Evolutionary conservation across 2,329 filamentous ascomycete genomes (phyloP), one percentile per base, ranked within the genome.

Genomic region (Exophiala sideris): DNA sequence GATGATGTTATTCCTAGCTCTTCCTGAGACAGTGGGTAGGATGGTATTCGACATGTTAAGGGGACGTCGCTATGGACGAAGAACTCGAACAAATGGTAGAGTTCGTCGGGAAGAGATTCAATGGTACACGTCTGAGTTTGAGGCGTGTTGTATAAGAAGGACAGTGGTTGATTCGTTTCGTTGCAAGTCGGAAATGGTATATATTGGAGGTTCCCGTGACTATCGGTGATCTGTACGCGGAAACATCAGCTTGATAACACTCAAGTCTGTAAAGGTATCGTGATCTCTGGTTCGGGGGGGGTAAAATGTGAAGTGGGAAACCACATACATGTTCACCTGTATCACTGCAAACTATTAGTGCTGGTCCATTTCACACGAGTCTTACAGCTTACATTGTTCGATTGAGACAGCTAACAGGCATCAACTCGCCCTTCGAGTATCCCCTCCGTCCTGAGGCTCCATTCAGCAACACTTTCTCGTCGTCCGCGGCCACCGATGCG

Each of bases 1-100:
- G 57, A 65, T 52, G 52, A 60, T 21, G 44, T 50, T 32, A 58
- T 56, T n/a, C 49, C 56, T 35, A 50, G 35, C 24, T 49, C 48
- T 44, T 57, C 50, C 34, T 58, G 48, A 1, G 73, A 67, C 1
- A 83, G 73, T 0, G 92, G 92, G 6, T 87, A 85, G 0, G 89
- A 83, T 24, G 92, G 90, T 11, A 97, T 83, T 48, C 94, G 91
- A 73, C 94, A 99, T 50, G 90, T 85, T 46, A 97, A 79, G 8
- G 94, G 94, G 14, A 91, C 91, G 73, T 99, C 94, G 76, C 88
- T 91, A 79, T 97, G 94, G 70, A 97, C 86, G 79, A 97, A 97
- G 80, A 96, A 97, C 75, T 97, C 68, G 39, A 80, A 60, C 20
- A 81, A 65, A 62, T 83, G 81, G 61, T 82, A 77, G 34, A 79